Evolutionary conservation across 208 protist genomes (phyloP).

Genomic region (Entamoeba histolytica): DNA sequence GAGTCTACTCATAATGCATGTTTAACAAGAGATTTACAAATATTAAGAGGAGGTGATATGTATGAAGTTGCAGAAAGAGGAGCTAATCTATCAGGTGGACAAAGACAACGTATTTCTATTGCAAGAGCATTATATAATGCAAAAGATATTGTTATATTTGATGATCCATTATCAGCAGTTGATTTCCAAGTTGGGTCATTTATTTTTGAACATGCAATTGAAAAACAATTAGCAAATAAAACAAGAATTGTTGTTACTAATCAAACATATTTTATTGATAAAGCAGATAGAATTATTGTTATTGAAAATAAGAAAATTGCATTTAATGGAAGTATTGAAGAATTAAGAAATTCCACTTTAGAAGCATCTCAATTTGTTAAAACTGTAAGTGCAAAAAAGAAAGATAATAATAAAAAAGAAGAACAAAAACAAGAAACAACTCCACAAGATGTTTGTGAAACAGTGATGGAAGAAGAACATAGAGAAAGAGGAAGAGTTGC

Average conservation of each 20-base stretch:
- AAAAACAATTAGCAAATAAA: not conserved
- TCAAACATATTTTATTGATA: not conserved
- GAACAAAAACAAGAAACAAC: not conserved
- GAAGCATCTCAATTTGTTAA: not conserved
- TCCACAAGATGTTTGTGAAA: not conserved
- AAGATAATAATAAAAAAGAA: not conserved
- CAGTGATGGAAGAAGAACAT: not conserved
- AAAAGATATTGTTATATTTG: conserved; percentile 14
- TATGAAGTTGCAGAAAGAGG: conserved; percentile 60
- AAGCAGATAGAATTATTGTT: not conserved
- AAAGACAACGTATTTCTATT: conserved; percentile 43
- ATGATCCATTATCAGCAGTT: not conserved
- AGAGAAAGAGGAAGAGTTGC: not conserved
- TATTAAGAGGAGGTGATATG: conserved; percentile 48
- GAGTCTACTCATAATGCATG: conserved; percentile 36
- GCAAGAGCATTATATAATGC: conserved; percentile 43
- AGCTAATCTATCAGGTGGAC: conserved; percentile 55
- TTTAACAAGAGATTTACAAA: conserved; percentile 52
- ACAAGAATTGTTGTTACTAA: not conserved
- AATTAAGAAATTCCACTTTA: not conserved
- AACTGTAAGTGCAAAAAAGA: not conserved
- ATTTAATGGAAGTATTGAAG: not conserved
- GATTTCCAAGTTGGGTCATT: not conserved
- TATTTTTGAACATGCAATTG: not conserved
- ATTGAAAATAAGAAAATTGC: not conserved